phyloP scores from a whole-genome alignment of 257 asterid genomes.

The Echium plantagineum region DNA sequence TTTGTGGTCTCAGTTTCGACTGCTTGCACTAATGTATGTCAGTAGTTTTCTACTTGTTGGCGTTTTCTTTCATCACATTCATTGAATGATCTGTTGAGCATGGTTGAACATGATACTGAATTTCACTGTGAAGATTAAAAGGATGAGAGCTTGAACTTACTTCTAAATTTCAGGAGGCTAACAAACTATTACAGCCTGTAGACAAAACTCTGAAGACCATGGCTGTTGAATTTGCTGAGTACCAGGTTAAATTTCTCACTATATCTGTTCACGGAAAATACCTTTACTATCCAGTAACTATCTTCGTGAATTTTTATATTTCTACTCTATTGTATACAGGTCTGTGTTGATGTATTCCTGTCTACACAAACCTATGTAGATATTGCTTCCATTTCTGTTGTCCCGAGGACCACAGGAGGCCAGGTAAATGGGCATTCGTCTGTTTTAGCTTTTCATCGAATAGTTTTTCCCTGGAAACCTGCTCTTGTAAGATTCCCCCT shows the following conservation, averaged over 20 bases:
- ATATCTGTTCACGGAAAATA: neutral
- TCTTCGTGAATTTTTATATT: constrained; percentile 9
- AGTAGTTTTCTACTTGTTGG: neutral
- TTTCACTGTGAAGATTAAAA: neutral
- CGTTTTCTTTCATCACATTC: neutral
- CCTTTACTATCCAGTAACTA: neutral
- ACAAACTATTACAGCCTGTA: constrained; percentile 84
- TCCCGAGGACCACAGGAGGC: constrained; percentile 96
- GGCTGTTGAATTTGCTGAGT: constrained; percentile 98
- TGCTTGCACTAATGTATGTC: neutral
- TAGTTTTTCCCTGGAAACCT: neutral
- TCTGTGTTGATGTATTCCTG: constrained; percentile 91
- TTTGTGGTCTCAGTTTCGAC: neutral
- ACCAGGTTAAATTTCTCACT: constrained; percentile 49
- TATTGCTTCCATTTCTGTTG: constrained; percentile 83
- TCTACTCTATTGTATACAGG: constrained; percentile 39
- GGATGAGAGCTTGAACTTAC: neutral
- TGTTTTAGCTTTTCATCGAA: neutral
- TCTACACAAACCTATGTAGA: constrained; percentile 88
- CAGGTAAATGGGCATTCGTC: constrained; percentile 46
- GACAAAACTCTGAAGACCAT: constrained; percentile 80
- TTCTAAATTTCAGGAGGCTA: constrained; percentile 73
- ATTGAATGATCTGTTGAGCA: neutral
- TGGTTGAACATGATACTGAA: neutral
- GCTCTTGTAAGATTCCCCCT: neutral